phyloP scores from a whole-genome alignment of 192 early-diverging fungal species.

The Backusella psychrophila region DNA sequence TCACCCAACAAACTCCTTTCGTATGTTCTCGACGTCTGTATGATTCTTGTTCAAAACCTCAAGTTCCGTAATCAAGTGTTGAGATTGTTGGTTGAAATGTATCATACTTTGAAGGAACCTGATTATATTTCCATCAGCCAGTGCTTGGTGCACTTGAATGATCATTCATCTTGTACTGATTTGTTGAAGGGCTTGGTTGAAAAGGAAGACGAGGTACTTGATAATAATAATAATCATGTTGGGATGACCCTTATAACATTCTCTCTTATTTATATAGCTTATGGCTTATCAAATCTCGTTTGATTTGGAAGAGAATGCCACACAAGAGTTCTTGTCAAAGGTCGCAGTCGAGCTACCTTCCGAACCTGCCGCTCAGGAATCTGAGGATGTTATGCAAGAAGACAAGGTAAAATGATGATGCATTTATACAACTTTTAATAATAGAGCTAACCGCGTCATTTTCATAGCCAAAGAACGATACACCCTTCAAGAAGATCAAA shows the following conservation, averaged over 20 bases:
- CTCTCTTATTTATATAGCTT: slow-evolving; percentile 50
- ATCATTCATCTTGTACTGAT: slow-evolving; percentile 68
- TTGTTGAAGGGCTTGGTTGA: slow-evolving; percentile 68
- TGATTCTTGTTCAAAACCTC: slow-evolving; percentile 82
- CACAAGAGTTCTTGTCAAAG: slow-evolving; percentile 92
- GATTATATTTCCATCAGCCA: slow-evolving; percentile 93
- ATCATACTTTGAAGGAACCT: slow-evolving; percentile 69
- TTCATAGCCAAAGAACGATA: slow-evolving; percentile 5
- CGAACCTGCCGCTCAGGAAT: slow-evolving; percentile 24
- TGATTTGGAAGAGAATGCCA: slow-evolving; percentile 94
- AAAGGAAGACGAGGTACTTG: slow-evolving; percentile 59
- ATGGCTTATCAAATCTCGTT: slow-evolving; percentile 98
- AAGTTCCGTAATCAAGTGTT: slow-evolving; percentile 83
- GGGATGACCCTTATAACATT: background rate
- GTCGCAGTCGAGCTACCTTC: slow-evolving; percentile 62
- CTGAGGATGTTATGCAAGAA: slow-evolving; percentile 51
- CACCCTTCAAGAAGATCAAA: slow-evolving; percentile 56
- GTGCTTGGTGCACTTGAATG: slow-evolving; percentile 90
- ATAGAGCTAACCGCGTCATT: background rate
- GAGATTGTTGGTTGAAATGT: slow-evolving; percentile 72
- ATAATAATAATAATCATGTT: background rate
- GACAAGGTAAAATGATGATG: slow-evolving; percentile 38
- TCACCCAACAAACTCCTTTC: slow-evolving; percentile 71
- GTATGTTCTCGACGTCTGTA: slow-evolving; percentile 83
- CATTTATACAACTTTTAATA: background rate